Conservation (phyloP, 1,284 basidiomycete genomes). For the Puccinia polysora region DNA sequence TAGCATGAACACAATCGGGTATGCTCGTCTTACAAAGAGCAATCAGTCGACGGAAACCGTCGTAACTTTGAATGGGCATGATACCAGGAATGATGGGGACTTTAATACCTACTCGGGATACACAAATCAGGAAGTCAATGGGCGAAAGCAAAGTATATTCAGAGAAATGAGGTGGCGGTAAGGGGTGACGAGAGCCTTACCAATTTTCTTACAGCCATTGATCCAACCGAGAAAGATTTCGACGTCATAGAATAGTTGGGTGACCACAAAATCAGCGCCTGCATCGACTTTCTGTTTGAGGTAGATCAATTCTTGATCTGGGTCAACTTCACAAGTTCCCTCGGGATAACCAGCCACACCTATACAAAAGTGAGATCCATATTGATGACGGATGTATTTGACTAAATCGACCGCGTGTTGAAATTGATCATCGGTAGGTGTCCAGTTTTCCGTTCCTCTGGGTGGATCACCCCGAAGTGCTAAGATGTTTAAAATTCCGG, state of each 20-base stretch:
- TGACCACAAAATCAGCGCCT: conserved; percentile 91
- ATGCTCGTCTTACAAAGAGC: conserved; percentile 80
- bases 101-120: conserved; percentile 65
- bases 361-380: conserved; percentile 80
- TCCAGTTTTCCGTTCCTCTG: conserved; percentile 85
- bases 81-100: conserved; percentile 91
- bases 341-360: conserved; percentile 69
- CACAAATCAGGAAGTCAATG: neutral
- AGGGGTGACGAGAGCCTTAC: neutral
- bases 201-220: conserved; percentile 45
- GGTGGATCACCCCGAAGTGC: conserved; percentile 93
- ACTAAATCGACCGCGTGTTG: conserved; percentile 84
- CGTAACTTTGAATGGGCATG: conserved; percentile 97
- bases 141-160: neutral
- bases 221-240: conserved; percentile 55
- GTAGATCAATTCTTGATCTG: conserved; percentile 63
- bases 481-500: conserved; percentile 83
- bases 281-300: conserved; percentile 88
- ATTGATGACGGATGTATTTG: conserved; percentile 79
- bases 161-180: conserved; percentile 69
- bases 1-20: conserved; percentile 65
- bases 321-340: conserved; percentile 55
- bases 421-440: conserved; percentile 77
- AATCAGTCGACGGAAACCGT: conserved; percentile 82
- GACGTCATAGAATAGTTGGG: conserved; percentile 95